These are phyloP conservation scores for Millerozyma miso DNA, from an alignment of 805 yeast genomes.

Conservation along the genomic window DNA sequence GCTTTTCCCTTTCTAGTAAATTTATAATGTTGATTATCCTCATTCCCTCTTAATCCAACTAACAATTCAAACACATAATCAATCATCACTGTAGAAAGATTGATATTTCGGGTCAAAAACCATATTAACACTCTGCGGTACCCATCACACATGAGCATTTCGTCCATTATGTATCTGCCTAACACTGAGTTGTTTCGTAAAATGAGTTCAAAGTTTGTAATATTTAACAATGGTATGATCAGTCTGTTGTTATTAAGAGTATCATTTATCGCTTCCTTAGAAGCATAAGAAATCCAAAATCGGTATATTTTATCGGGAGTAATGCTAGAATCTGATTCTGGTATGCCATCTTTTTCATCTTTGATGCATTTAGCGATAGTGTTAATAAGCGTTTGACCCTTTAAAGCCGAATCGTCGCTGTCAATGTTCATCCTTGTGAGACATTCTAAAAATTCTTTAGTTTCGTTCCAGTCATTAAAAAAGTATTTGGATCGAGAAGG, in stretches of 20 bases:
- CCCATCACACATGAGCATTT: constrained; percentile 66
- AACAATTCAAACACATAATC: constrained; percentile 62
- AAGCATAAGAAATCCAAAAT: constrained; percentile 35
- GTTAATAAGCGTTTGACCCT: constrained; percentile 40
- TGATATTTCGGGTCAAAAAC: constrained; percentile 58
- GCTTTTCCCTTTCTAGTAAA: constrained; percentile 55
- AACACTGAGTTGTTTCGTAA: constrained; percentile 48
- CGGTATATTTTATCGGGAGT: constrained; percentile 52
- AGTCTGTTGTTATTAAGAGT: constrained; percentile 24
- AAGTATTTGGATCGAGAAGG: constrained; percentile 1
- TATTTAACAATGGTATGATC: constrained; percentile 26
- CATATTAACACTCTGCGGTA: constrained; percentile 60
- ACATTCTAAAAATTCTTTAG: constrained; percentile 20
- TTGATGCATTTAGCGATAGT: constrained; percentile 54
- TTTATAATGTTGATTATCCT: constrained; percentile 20
- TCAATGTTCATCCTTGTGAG: constrained; percentile 22
- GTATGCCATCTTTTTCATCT: constrained; percentile 25
- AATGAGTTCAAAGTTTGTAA: constrained; percentile 48
- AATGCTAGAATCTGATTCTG: constrained; percentile 10
- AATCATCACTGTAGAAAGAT: constrained; percentile 50
- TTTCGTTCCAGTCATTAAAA: constrained; percentile 17
- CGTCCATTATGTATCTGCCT: constrained; percentile 59
- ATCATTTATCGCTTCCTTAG: constrained; percentile 18
- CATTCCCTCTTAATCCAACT: constrained; percentile 52
- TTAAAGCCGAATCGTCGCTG: constrained; percentile 16